phyloP scores from a whole-genome alignment of 306 rosid species.

The Hylodesmum podocarpum region DNA sequence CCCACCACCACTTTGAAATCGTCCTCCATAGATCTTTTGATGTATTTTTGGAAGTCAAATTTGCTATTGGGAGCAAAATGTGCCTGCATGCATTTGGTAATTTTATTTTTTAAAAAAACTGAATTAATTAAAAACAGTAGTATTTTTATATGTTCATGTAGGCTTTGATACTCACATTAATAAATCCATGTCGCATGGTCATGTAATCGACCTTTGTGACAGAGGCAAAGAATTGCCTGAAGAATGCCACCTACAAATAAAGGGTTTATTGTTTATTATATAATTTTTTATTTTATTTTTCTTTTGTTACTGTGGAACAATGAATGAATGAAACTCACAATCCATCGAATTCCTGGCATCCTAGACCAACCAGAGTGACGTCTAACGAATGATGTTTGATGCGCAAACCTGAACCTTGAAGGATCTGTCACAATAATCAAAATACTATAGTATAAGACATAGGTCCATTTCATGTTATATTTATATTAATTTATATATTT shows the following conservation, averaged over 20 bases:
- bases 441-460: neutral
- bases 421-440: conserved; percentile 44
- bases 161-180: conserved; percentile 43
- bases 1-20: conserved; percentile 75
- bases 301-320: neutral
- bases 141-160: neutral
- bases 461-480: neutral
- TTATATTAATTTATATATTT: neutral
- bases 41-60: conserved; percentile 72
- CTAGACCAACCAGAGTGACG: conserved; percentile 63
- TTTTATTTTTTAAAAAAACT: neutral
- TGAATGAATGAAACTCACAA: conserved; percentile 45
- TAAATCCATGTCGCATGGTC: conserved; percentile 73
- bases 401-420: conserved; percentile 67
- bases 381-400: conserved; percentile 65
- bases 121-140: neutral
- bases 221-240: conserved; percentile 61
- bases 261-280: neutral
- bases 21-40: conserved; percentile 75
- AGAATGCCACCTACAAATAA: conserved; percentile 54
- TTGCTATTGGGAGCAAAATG: conserved; percentile 61
- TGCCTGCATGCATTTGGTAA: conserved; percentile 44
- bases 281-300: neutral
- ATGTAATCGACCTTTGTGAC: conserved; percentile 70
- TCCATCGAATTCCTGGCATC: conserved; percentile 63